Evolutionary conservation across 2,329 filamentous ascomycete genomes (phyloP).

Genomic region (Fusarium setosum): DNA sequence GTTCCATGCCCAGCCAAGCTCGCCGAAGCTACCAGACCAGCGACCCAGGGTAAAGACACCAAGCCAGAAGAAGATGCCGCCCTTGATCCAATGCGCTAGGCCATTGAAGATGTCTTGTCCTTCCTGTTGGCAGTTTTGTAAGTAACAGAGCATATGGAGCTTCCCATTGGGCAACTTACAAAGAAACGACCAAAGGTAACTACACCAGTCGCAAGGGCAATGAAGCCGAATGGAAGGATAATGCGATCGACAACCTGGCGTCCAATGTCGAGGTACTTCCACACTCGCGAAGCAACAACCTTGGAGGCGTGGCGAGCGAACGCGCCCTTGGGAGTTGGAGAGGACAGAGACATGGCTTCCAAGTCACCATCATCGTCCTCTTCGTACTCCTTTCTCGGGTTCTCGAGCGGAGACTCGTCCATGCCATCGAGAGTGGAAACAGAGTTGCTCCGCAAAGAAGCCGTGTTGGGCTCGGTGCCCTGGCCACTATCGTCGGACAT

Average conservation of each 20-base stretch:
- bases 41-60: conserved; percentile 87
- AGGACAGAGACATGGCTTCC: conserved; percentile 38
- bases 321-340: conserved; percentile 57
- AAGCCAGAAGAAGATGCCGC: conserved; percentile 94
- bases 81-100: conserved; percentile 93
- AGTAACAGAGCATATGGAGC: not conserved
- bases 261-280: conserved; percentile 67
- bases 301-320: conserved; percentile 65
- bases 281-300: conserved; percentile 65
- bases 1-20: conserved; percentile 97
- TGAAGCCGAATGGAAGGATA: conserved; percentile 82
- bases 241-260: conserved; percentile 80
- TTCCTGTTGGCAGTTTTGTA: conserved; percentile 60
- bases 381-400: conserved; percentile 60
- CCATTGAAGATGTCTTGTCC: conserved; percentile 80
- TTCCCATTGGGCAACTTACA: conserved; percentile 62
- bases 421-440: conserved; percentile 65
- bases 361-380: conserved; percentile 60
- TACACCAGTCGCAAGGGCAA: conserved; percentile 77
- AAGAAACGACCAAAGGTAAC: conserved; percentile 86
- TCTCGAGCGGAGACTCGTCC: conserved; percentile 51
- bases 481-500: conserved; percentile 80
- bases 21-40: conserved; percentile 90
- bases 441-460: conserved; percentile 74
- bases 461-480: conserved; percentile 76